Base-by-base conservation (phyloP, 2,329 filamentous ascomycete species). In the Colletotrichum sp. region DNA sequence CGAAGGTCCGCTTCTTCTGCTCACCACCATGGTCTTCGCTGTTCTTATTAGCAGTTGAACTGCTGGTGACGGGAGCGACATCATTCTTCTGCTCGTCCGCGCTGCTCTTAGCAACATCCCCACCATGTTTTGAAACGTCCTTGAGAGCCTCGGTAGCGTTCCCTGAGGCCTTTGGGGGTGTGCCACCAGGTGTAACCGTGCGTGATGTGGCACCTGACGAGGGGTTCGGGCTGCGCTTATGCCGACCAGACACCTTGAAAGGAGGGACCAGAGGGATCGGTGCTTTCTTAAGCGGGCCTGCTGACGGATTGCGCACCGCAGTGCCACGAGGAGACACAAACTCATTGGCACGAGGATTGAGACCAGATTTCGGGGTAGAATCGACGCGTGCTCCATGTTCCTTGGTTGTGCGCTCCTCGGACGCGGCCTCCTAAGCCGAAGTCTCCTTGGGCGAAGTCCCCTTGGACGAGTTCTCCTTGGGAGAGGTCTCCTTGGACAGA, bases 291-390 rank as follows among this genome's bases (percentile, higher is more conserved):
- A 69, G 30, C 29, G 8, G 16, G 19, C 19, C 3, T 27, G 29
- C 19, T 30, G 29, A 30, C 11, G 39, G 9, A 19, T 15, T 34
- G 30, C 30, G 27, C 64, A 71, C 30, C 44, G 57, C 13, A 16
- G 15, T 49, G 11, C 27, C 15, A 64, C 19, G 15, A 27, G 70
- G 64, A 27, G 73, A 69, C 15, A 68, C 19, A 36, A 73, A 74
- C 19, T 69, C 73, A 25, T 73, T 73, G 32, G 70, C 70, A 29
- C 39, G n/a, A 13, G 73, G 64, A n/a, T 76, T 76, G 12, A 69
- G 69, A 13, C 27, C n/a, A 8, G 39, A 13, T 13, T 64, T 63
- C 36, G 59, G 25, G 15, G 65, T 36, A 32, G 30, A 32, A 19
- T 32, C 71, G 6, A 25, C 13, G 25, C 19, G 30, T 39, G n/a